Evolutionary conservation across 306 rosid species (phyloP).

Genomic region (Nissolia schottii): DNA sequence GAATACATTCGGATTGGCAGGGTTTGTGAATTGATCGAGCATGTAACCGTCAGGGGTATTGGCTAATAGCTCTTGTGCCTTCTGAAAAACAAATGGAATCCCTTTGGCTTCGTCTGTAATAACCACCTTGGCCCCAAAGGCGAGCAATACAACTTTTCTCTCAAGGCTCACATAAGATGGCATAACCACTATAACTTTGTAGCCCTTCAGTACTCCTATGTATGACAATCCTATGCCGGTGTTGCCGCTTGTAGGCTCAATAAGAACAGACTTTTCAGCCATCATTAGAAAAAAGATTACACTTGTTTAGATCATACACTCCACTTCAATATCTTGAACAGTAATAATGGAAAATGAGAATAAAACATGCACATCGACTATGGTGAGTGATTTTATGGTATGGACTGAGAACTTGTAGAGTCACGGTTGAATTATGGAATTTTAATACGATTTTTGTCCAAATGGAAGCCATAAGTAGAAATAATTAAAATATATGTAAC

Average conservation of each 20-base stretch:
- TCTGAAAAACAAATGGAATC: constrained; percentile 44
- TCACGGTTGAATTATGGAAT: neutral
- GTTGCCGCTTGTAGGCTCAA: constrained; percentile 80
- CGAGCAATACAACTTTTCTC: constrained; percentile 59
- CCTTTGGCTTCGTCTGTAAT: constrained; percentile 68
- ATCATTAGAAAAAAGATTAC: constrained; percentile 16
- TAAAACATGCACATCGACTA: neutral
- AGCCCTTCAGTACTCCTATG: constrained; percentile 69
- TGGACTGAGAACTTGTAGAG: neutral
- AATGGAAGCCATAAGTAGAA: neutral
- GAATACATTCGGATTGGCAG: constrained; percentile 64
- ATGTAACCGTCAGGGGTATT: constrained; percentile 48
- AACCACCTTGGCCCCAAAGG: constrained; percentile 78
- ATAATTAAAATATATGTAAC: neutral
- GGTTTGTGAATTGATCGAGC: constrained; percentile 62
- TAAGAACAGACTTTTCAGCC: constrained; percentile 53
- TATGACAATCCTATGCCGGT: constrained; percentile 85
- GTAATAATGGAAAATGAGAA: neutral
- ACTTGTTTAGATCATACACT: constrained; percentile 18
- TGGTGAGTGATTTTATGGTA: neutral
- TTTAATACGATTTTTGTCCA: neutral
- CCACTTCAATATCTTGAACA: constrained; percentile 2
- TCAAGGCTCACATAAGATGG: constrained; percentile 59
- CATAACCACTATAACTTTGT: constrained; percentile 57
- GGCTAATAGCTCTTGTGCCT: constrained; percentile 49